phyloP scores from a whole-genome alignment of 257 asterid species.

The Scutellaria baicalensis region DNA sequence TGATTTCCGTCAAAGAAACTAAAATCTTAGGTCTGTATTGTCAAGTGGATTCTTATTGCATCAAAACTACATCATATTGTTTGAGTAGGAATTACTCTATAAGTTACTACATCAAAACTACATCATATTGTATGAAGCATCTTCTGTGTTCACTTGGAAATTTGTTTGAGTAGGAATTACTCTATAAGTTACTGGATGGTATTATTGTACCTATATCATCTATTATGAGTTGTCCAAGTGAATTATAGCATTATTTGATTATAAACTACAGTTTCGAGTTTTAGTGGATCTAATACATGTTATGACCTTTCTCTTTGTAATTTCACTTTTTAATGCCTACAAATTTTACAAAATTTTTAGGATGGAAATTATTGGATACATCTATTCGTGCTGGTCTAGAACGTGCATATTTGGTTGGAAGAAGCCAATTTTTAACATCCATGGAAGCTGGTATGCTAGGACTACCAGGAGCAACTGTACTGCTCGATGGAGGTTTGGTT shows the following conservation, averaged over 20 bases:
- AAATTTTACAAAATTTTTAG: conserved; percentile 29
- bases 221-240: neutral
- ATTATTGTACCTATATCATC: neutral
- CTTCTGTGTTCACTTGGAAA: neutral
- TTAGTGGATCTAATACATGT: neutral
- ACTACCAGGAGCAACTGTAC: conserved; percentile 51
- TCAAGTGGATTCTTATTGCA: neutral
- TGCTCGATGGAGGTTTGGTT: conserved; percentile 83
- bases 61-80: neutral
- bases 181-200: neutral
- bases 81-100: too few species aligned
- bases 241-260: neutral
- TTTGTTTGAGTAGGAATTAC: too few species aligned
- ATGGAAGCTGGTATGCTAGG: conserved; percentile 66
- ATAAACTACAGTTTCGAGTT: neutral
- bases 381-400: conserved; percentile 82
- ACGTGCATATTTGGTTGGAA: conserved; percentile 60
- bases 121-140: neutral
- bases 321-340: neutral
- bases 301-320: neutral
- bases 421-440: conserved; percentile 69
- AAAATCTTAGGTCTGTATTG: neutral
- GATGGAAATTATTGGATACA: conserved; percentile 59
- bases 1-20: neutral
- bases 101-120: too few species aligned